Percentiles rank a stretch among this genome's conserved stretches.
These are phyloP conservation scores for Cercophora newfieldiana DNA, from an alignment of 495 filamentous ascomycete genomes.

Conservation along the genomic window DNA sequence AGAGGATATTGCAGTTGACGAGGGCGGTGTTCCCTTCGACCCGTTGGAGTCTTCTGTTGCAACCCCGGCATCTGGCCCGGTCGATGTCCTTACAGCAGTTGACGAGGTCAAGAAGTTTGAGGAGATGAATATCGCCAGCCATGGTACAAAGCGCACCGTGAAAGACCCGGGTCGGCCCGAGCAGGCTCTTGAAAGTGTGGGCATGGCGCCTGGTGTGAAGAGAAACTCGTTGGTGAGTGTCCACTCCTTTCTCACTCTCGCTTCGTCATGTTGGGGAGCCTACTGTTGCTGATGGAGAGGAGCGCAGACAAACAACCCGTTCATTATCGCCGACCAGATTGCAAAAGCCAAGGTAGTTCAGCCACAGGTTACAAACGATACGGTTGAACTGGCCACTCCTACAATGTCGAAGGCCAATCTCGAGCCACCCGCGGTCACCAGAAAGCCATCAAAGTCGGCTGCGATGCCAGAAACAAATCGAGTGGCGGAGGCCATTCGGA, in stretches of 20 bases:
- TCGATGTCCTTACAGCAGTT: not conserved
- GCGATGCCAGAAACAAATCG: not conserved
- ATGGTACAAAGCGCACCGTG: not conserved
- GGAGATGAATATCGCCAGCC: not conserved
- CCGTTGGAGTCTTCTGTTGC: not conserved
- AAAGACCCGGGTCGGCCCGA: not conserved
- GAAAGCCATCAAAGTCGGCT: not conserved
- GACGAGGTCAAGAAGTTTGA: not conserved
- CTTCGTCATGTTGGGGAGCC: constrained; percentile 25
- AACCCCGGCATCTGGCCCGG: not conserved
- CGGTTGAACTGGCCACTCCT: not conserved
- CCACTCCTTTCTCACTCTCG: too few species aligned
- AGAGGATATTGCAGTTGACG: not conserved
- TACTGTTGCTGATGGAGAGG: not conserved
- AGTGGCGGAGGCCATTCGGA: not conserved
- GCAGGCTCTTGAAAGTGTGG: not conserved
- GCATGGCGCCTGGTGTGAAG: constrained; percentile 1
- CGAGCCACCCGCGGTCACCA: not conserved
- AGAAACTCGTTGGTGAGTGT: constrained; percentile 23
- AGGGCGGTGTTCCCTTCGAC: not conserved
- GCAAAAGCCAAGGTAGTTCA: constrained; percentile 18
- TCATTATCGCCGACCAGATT: constrained; percentile 30
- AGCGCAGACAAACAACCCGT: constrained; percentile 28
- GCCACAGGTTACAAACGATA: constrained; percentile 8
- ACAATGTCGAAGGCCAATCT: not conserved